Conservation (phyloP, 73 alveolate species). For the Tetrahymena elliotti region DNA sequence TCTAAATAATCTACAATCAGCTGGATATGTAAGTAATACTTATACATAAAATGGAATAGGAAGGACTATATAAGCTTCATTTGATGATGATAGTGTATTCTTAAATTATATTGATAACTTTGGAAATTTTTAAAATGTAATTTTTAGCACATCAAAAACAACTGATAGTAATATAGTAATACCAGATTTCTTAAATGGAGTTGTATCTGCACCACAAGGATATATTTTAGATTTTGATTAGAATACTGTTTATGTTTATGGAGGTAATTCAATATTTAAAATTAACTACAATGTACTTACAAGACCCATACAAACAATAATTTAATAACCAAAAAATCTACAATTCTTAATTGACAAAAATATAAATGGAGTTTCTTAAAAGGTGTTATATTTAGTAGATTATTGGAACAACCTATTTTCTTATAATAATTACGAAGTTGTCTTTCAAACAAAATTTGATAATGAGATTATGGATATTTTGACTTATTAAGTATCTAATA, state of each 20-base stretch:
- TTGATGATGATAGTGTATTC: neutral
- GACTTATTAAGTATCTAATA: neutral
- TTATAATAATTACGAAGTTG: neutral
- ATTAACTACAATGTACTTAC: neutral
- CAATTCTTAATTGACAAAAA: neutral
- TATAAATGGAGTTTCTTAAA: neutral
- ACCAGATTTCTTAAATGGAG: neutral
- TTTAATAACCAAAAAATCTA: neutral
- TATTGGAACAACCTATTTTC: neutral
- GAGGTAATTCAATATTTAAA: neutral
- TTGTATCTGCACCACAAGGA: neutral
- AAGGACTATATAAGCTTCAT: neutral
- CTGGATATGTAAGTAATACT: neutral
- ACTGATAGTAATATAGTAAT: neutral
- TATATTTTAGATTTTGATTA: neutral
- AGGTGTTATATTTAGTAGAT: neutral
- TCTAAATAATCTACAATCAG: neutral
- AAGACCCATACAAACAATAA: neutral
- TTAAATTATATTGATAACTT: neutral
- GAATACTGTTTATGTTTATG: neutral
- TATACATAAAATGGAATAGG: neutral
- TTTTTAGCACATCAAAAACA: neutral
- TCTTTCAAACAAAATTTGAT: neutral
- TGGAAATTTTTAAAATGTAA: neutral
- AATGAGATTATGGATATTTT: neutral